Evolutionary conservation across 768 basidiomycete species (phyloP).

Genomic region (Boletus tylopilopsis): DNA sequence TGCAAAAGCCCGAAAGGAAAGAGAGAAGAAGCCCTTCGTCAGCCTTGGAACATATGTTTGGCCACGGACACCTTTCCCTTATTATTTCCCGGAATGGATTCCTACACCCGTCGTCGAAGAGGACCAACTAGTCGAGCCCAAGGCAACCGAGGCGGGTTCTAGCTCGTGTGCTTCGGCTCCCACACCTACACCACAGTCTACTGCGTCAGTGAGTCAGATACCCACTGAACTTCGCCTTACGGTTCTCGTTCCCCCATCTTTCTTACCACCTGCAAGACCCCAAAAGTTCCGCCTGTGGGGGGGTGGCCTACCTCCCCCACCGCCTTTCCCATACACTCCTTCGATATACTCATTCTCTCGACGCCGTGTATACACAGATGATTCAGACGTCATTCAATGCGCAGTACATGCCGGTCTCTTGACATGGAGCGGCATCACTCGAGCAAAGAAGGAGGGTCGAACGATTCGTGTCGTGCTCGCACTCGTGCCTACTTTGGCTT

Average conservation of each 20-base stretch:
- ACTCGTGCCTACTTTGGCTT: constrained; percentile 37
- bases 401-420: constrained; percentile 62
- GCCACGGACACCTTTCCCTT: constrained; percentile 32
- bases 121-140: constrained; percentile 19
- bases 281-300: constrained; percentile 64
- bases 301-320: constrained; percentile 48
- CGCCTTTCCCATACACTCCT: constrained; percentile 32
- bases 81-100: constrained; percentile 34
- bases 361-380: constrained; percentile 72
- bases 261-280: constrained; percentile 55
- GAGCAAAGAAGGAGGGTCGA: constrained; percentile 35
- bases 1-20: constrained; percentile 28
- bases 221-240: constrained; percentile 39
- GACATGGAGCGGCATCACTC: constrained; percentile 39
- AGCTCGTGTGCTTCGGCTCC: constrained; percentile 30
- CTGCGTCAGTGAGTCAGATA: constrained; percentile 10
- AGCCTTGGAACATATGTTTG: constrained; percentile 29
- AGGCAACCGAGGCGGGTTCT: constrained; percentile 15
- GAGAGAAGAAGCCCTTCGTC: constrained; percentile 28
- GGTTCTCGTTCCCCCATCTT: constrained; percentile 55
- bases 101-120: constrained; percentile 26
- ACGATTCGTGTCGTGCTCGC: constrained; percentile 42
- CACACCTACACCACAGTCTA: constrained; percentile 5
- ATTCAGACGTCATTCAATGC: constrained; percentile 67
- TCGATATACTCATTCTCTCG: constrained; percentile 29